A percentile compares a stretch with the other conserved stretches of the same genome.
phyloP scores from a whole-genome alignment of 2,329 filamentous ascomycete species.

The Alternaria infectoria region DNA sequence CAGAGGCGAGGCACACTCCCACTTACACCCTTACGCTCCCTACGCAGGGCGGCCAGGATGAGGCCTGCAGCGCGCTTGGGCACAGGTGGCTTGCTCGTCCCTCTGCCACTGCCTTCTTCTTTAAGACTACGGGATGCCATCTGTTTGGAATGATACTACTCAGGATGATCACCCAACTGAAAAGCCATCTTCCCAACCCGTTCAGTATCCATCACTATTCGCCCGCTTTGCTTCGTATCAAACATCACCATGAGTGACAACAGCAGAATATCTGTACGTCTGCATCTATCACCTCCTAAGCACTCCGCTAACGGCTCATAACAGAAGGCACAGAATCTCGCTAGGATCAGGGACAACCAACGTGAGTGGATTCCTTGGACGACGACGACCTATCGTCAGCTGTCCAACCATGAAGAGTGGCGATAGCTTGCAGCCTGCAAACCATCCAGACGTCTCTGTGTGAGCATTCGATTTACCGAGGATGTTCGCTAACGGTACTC shows the following conservation, averaged over 20 bases:
- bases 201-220: constrained; percentile 12
- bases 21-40: constrained; percentile 22
- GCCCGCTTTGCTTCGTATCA: constrained; percentile 9
- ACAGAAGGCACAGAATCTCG: constrained; percentile 52
- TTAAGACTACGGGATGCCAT: constrained; percentile 36
- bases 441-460: not conserved
- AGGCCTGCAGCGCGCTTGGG: constrained; percentile 13
- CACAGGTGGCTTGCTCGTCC: constrained; percentile 32
- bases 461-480: not conserved
- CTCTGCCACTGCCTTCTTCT: constrained; percentile 16
- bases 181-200: constrained; percentile 19
- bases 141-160: constrained; percentile 23
- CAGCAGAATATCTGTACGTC: constrained; percentile 27
- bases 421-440: not conserved
- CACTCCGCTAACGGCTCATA: constrained; percentile 10
- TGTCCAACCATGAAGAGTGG: not conserved
- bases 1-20: constrained; percentile 17
- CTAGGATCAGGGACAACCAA: constrained; percentile 78
- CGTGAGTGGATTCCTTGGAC: constrained; percentile 37
- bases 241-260: constrained; percentile 39
- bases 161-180: constrained; percentile 26
- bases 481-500: constrained; percentile 11
- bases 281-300: not conserved
- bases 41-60: constrained; percentile 27
- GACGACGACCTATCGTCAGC: not conserved